Percentiles rank a stretch among this genome's conserved stretches.
Evolutionary conservation across 257 asterid genomes (phyloP).

Genomic region (Striga asiatica): DNA sequence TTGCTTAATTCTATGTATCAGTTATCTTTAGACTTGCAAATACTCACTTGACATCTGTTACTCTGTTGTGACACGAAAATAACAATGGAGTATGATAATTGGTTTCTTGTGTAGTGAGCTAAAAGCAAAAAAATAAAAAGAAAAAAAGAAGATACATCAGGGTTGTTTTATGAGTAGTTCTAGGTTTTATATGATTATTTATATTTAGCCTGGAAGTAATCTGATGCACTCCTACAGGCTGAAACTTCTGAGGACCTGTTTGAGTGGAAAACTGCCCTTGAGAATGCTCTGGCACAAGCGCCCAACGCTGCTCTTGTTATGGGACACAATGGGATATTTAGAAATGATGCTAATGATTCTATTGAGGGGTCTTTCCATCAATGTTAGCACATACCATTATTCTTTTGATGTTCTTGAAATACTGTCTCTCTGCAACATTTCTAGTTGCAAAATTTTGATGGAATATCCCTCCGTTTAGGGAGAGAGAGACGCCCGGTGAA

Average conservation of each 20-base stretch:
- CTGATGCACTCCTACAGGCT: slow-evolving; percentile 39
- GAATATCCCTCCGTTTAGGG: slow-evolving; percentile 46
- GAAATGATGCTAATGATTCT: slow-evolving; percentile 62
- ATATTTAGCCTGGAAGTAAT: slow-evolving; percentile 5
- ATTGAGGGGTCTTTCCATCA: slow-evolving; percentile 81
- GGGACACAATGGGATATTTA: slow-evolving; percentile 96
- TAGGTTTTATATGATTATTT: slow-evolving; percentile 3
- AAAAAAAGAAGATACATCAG: too few relatives aligned
- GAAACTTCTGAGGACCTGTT: slow-evolving; percentile 91
- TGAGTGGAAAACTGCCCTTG: slow-evolving; percentile 98
- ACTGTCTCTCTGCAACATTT: slow-evolving; percentile 6
- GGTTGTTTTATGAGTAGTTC: background rate
- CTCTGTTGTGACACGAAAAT: background rate
- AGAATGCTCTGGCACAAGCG: slow-evolving; percentile 90
- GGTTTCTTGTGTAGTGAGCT: background rate
- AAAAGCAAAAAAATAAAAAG: background rate
- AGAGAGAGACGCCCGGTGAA: slow-evolving; percentile 83
- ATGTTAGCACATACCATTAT: slow-evolving; percentile 38
- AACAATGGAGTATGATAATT: background rate
- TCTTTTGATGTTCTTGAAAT: slow-evolving; percentile 12
- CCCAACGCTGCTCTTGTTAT: slow-evolving; percentile 97
- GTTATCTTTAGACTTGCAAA: background rate
- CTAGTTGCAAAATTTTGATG: slow-evolving; percentile 10
- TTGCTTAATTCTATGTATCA: background rate
- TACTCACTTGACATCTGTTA: background rate